A percentile compares a stretch with the other conserved stretches of the same genome.
Conservation (phyloP, 768 basidiomycete genomes). For the Boletus speciosus region DNA sequence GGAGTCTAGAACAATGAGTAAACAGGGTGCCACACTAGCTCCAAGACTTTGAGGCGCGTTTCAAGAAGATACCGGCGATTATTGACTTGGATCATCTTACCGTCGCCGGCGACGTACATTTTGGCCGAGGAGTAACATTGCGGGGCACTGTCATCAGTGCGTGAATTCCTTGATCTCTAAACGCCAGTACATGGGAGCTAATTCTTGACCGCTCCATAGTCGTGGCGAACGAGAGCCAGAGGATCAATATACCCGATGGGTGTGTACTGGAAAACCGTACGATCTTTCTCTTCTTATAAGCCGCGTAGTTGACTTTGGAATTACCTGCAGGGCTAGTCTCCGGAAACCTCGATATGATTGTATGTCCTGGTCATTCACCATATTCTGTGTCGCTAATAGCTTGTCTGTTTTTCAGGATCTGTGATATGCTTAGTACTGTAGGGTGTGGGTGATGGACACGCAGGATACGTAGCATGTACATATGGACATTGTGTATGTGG, state of each 20-base stretch:
- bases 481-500: no score
- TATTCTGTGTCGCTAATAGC: neutral
- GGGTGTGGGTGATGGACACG: neutral
- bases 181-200: neutral
- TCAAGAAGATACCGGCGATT: slow-evolving; percentile 91
- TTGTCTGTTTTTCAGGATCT: slow-evolving; percentile 5
- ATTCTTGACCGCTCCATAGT: slow-evolving; percentile 32
- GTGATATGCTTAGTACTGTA: neutral
- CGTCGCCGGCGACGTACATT: slow-evolving; percentile 87
- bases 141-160: slow-evolving; percentile 84
- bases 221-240: slow-evolving; percentile 77
- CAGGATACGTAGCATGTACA: neutral
- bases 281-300: neutral
- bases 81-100: slow-evolving; percentile 93
- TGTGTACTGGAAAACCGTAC: slow-evolving; percentile 70
- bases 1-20: neutral
- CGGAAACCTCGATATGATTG: slow-evolving; percentile 83
- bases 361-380: neutral
- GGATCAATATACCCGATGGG: slow-evolving; percentile 82
- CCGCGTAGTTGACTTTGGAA: neutral
- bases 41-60: slow-evolving; percentile 88
- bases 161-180: slow-evolving; percentile 11
- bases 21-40: slow-evolving; percentile 42
- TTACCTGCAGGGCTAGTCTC: slow-evolving; percentile 58
- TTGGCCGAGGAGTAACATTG: slow-evolving; percentile 82